Base-by-base conservation (phyloP, 257 asterid species). In the Osmanthus fragrans region DNA sequence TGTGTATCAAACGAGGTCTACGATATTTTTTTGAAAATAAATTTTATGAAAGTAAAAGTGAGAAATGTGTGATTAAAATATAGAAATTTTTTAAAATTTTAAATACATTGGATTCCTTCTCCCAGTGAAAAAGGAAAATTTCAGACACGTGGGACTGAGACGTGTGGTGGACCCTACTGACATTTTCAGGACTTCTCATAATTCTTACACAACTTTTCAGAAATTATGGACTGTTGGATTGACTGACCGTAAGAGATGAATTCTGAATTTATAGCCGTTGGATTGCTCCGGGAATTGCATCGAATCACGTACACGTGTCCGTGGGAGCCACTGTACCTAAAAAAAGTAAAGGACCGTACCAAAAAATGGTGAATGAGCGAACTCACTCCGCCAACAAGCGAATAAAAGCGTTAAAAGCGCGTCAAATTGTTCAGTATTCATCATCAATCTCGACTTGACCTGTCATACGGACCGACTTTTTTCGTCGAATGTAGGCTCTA, bases 301-400 rank as follows among this genome's bases (percentile, higher is more conserved):
- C 12, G 12, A 56, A 56, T 6, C 64, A 56, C 4, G 21, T 19
- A 18, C 27, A 56, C 65, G 65, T 51, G 63, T 56, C 11, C 25
- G 1, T 56, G 27, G 12, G 21, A 11, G 49, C 49, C 49, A 42
- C 2, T 10, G 27, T 2, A 10, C 27, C 27, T 25, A 25, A 25
- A 25, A 25, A 25, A 25, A 12, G 51, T 3, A 45, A 45, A 45
- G 19, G 51, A 45, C 19, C 3, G 76, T 64, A 76, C 73, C 73
- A 32, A 51, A 80, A 86, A 84, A 86, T 7, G 42, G 45, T 39
- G 45, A 39, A 0, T 39, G 27, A 25, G 27, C 27, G 27, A 39
- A 39, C 45, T 9, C 45, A 9, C 45, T 9, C 13, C 13, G 3
- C 45, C 45, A 39, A 39, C 45, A 39, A 39, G 2, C 13, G 2